A percentile compares a stretch with the other conserved stretches of the same genome.
phyloP scores from a whole-genome alignment of 768 basidiomycete genomes.

The Wakefieldia striispora region DNA sequence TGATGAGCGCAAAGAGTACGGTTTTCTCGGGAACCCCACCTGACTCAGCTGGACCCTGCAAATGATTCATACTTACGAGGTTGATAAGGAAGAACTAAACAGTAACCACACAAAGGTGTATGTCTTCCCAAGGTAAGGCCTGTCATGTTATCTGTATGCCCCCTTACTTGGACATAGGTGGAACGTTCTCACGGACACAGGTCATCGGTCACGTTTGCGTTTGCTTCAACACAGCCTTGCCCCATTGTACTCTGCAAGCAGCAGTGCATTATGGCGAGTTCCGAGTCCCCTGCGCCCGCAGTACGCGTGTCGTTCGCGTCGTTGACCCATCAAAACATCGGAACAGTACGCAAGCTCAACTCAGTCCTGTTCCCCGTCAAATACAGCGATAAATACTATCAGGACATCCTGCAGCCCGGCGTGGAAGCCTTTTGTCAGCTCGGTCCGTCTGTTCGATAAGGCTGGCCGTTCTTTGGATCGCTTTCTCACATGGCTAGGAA shows the following conservation, averaged over 20 bases:
- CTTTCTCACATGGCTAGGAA: slow-evolving; percentile 26
- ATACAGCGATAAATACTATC: slow-evolving; percentile 87
- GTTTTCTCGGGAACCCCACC: slow-evolving; percentile 10
- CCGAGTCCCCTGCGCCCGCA: slow-evolving; percentile 14
- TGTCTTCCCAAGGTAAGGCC: slow-evolving; percentile 19
- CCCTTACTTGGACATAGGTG: neutral
- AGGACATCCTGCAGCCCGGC: slow-evolving; percentile 71
- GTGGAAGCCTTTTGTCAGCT: slow-evolving; percentile 87
- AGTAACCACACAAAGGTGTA: slow-evolving; percentile 13
- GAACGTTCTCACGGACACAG: slow-evolving; percentile 22
- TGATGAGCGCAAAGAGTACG: slow-evolving; percentile 16
- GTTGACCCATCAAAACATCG: slow-evolving; percentile 79
- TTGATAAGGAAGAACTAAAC: slow-evolving; percentile 23
- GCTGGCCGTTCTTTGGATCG: slow-evolving; percentile 5
- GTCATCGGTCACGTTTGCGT: slow-evolving; percentile 12
- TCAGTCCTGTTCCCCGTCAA: slow-evolving; percentile 86
- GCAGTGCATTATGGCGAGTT: slow-evolving; percentile 21
- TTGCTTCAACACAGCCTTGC: slow-evolving; percentile 16
- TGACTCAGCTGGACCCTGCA: slow-evolving; percentile 26
- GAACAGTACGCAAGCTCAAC: slow-evolving; percentile 60
- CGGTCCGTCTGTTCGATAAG: slow-evolving; percentile 48
- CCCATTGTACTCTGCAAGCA: neutral
- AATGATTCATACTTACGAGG: slow-evolving; percentile 21
- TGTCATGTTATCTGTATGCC: slow-evolving; percentile 1
- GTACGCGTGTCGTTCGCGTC: slow-evolving; percentile 67